Evolutionary conservation across 2,329 filamentous ascomycete genomes (phyloP).

Genomic region (Pseudogymnoascus sp.): DNA sequence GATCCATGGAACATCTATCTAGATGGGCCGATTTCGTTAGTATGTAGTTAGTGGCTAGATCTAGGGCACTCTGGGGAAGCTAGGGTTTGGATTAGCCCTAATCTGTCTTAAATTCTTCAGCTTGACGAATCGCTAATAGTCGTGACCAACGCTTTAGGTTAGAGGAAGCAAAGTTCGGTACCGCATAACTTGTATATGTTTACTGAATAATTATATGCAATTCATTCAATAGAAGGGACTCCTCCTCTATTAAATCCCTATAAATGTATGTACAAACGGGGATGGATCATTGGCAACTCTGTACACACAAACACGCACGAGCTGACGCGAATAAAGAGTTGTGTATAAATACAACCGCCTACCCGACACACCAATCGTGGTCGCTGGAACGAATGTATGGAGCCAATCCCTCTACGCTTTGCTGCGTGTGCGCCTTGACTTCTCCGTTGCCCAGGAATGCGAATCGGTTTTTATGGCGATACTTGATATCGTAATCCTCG

Average conservation of each 20-base stretch:
- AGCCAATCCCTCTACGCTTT: slow-evolving; percentile 33
- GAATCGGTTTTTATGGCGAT: slow-evolving; percentile 31
- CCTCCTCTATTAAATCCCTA: no score
- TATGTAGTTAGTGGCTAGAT: background rate
- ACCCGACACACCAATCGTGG: slow-evolving; percentile 37
- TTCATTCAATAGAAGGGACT: no score
- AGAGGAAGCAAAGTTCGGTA: background rate
- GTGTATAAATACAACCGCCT: slow-evolving; percentile 12
- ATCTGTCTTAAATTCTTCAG: background rate
- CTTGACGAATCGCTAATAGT: background rate
- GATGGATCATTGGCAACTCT: background rate
- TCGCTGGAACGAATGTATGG: slow-evolving; percentile 37
- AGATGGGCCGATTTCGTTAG: background rate
- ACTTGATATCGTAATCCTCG: slow-evolving; percentile 36
- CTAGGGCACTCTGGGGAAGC: background rate
- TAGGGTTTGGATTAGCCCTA: background rate
- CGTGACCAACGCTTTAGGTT: background rate
- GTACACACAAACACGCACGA: background rate
- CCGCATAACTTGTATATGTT: background rate
- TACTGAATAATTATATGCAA: background rate
- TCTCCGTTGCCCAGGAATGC: slow-evolving; percentile 35
- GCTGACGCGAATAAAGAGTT: background rate
- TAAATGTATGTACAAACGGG: background rate
- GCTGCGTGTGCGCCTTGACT: slow-evolving; percentile 34
- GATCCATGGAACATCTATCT: background rate